Percentiles rank a stretch among this genome's conserved stretches.
phyloP scores from a whole-genome alignment of 192 early-diverging fungal genomes.

The Coemansia sp. region DNA sequence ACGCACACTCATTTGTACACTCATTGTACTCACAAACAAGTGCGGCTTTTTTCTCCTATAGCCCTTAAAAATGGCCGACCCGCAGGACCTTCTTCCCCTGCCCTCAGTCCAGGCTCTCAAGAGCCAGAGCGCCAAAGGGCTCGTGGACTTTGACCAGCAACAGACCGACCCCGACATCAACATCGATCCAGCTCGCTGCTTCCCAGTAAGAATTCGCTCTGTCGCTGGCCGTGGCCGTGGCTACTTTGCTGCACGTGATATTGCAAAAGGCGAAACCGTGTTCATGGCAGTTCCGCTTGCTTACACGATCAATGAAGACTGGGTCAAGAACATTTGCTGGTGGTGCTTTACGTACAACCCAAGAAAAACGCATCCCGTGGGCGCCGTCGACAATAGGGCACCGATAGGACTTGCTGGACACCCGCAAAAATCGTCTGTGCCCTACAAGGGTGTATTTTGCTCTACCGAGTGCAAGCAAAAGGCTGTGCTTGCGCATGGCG shows the following conservation, averaged over 20 bases:
- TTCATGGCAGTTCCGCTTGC: conserved; percentile 36
- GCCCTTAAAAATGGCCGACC: not conserved
- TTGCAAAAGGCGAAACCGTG: conserved; percentile 31
- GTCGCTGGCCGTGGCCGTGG: conserved; percentile 47
- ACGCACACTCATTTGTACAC: conserved; percentile 1
- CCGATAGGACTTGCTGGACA: not conserved
- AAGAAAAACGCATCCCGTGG: conserved; percentile 26
- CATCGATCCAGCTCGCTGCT: not conserved
- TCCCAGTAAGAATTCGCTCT: conserved; percentile 35
- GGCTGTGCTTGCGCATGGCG: conserved; percentile 31
- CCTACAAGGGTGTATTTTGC: conserved; percentile 44
- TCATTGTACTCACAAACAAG: not conserved
- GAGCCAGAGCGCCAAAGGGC: not conserved
- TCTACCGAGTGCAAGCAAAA: conserved; percentile 24
- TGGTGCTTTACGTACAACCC: conserved; percentile 41
- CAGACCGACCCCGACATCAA: conserved; percentile 2
- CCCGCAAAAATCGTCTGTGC: not conserved
- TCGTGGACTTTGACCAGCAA: not conserved
- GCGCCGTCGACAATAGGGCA: conserved; percentile 9
- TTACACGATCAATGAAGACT: conserved; percentile 40
- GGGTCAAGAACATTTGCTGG: conserved; percentile 42
- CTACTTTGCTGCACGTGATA: conserved; percentile 44
- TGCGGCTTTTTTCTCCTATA: not conserved
- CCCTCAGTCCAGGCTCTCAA: not conserved
- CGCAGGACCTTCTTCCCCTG: not conserved